Conservation (phyloP, 2,329 filamentous ascomycete species). For the Pseudogymnoascus sp. region DNA sequence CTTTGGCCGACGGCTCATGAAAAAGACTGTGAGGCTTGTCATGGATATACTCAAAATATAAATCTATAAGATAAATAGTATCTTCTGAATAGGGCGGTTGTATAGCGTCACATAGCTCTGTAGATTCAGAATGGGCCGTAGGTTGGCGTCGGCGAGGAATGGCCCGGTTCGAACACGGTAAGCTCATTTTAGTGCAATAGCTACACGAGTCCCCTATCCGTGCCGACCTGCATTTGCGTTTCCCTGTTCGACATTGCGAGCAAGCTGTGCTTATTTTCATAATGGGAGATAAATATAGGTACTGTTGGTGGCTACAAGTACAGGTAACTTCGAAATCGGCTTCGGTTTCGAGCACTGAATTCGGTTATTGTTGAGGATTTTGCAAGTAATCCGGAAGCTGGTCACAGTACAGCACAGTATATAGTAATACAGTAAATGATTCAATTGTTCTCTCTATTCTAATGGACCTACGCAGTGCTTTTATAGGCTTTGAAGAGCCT, state of each 20-base stretch:
- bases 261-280: not conserved
- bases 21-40: slow-evolving; percentile 23
- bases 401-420: too few relatives aligned
- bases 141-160: not conserved
- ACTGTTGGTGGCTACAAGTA: not conserved
- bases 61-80: slow-evolving; percentile 14
- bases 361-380: too few relatives aligned
- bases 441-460: too few relatives aligned
- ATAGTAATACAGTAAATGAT: too few relatives aligned
- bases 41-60: slow-evolving; percentile 22
- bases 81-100: not conserved
- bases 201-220: not conserved
- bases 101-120: not conserved
- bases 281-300: not conserved
- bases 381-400: too few relatives aligned
- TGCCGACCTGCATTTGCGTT: not conserved
- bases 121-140: not conserved
- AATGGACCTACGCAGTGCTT: too few relatives aligned
- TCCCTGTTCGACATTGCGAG: not conserved
- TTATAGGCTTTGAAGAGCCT: too few relatives aligned
- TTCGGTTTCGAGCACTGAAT: not conserved
- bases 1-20: slow-evolving; percentile 21
- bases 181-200: not conserved
- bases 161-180: not conserved
- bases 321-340: not conserved